Conservation (phyloP, 2,329 filamentous ascomycete species). For the Trichoderma atroviride region DNA sequence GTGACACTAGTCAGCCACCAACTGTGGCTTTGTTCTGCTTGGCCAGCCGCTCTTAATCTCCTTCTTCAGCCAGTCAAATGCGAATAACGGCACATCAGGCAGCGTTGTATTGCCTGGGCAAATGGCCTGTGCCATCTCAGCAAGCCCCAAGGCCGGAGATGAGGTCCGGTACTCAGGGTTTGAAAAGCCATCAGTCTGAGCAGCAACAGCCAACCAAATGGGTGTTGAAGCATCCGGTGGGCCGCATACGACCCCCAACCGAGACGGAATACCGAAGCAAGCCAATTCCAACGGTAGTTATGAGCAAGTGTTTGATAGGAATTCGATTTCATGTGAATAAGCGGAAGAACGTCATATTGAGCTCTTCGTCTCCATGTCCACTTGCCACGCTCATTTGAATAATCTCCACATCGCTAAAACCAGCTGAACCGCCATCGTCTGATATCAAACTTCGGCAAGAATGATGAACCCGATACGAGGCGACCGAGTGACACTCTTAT, state of each 20-base stretch:
- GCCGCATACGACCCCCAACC: background rate
- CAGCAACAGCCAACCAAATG: background rate
- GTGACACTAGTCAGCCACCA: background rate
- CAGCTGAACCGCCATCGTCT: background rate
- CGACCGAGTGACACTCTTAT: background rate
- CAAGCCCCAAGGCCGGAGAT: slow-evolving; percentile 9
- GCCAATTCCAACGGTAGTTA: background rate
- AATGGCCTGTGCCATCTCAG: background rate
- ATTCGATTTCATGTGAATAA: background rate
- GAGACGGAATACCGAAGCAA: background rate
- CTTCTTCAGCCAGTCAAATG: background rate
- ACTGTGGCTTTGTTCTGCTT: background rate
- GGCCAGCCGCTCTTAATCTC: background rate
- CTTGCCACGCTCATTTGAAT: background rate
- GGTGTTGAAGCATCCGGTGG: background rate
- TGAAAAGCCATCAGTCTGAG: background rate
- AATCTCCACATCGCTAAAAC: background rate
- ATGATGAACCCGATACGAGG: background rate
- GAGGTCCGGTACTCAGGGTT: slow-evolving; percentile 7
- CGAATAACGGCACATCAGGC: background rate
- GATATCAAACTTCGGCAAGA: background rate
- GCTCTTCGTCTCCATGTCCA: background rate
- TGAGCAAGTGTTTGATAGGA: background rate
- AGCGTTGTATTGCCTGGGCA: background rate
- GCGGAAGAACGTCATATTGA: background rate